phyloP scores from a whole-genome alignment of 352 stramenopile species.

The Phytophthora uliginosa region DNA sequence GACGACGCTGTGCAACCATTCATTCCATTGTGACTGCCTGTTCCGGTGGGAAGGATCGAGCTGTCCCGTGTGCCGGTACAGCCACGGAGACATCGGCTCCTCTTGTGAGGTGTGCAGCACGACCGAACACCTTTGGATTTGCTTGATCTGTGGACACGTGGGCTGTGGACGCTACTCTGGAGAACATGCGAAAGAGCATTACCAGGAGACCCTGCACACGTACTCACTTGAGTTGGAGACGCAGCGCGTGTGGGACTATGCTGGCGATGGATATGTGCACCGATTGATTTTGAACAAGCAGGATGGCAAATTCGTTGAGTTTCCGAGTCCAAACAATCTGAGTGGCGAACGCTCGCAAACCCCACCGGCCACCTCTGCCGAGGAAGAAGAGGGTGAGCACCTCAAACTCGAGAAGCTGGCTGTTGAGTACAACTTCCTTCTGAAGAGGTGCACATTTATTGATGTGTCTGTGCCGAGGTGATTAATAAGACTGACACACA shows the following conservation, averaged over 20 bases:
- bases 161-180: conserved; percentile 97
- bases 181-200: conserved; percentile 96
- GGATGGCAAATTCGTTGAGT: conserved; percentile 97
- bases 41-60: conserved; percentile 96
- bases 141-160: conserved; percentile 96
- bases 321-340: conserved; percentile 85
- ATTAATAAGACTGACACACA: background rate
- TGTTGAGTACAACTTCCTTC: conserved; percentile 96
- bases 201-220: conserved; percentile 94
- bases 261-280: conserved; percentile 90
- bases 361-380: conserved; percentile 65
- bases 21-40: conserved; percentile 98
- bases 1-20: conserved; percentile 98
- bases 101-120: conserved; percentile 96
- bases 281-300: conserved; percentile 92
- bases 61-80: conserved; percentile 98
- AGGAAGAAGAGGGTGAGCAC: conserved; percentile 95
- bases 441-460: conserved; percentile 85
- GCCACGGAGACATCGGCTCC: conserved; percentile 95
- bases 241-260: conserved; percentile 97
- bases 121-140: conserved; percentile 97
- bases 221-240: conserved; percentile 97
- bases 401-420: conserved; percentile 97
- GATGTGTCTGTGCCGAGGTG: background rate
- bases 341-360: conserved; percentile 80